A percentile compares a stretch with the other conserved stretches of the same genome.
phyloP scores from a whole-genome alignment of 306 rosid genomes.

The Vicia villosa region DNA sequence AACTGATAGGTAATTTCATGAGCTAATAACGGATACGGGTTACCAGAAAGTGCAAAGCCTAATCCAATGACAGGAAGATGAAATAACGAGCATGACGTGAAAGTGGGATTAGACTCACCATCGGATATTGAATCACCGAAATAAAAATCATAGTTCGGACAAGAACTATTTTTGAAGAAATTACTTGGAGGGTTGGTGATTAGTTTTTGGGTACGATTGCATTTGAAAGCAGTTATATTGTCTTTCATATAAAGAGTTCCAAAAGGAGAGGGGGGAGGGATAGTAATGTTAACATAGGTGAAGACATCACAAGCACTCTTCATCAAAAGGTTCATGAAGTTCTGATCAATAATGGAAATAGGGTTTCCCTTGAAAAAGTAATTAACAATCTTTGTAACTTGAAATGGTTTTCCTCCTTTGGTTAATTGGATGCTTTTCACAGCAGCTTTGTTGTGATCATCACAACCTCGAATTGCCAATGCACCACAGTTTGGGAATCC shows the following conservation, averaged over 20 bases:
- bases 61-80: slow-evolving; percentile 25
- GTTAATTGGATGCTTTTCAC: too few species aligned
- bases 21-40: slow-evolving; percentile 18
- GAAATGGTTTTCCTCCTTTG: background rate
- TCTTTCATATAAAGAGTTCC: background rate
- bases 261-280: slow-evolving; percentile 27
- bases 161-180: background rate
- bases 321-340: background rate
- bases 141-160: slow-evolving; percentile 19
- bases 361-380: background rate
- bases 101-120: background rate
- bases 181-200: background rate
- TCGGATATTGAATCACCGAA: background rate
- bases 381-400: background rate
- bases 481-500: too few species aligned
- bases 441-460: too few species aligned
- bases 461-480: too few species aligned
- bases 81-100: slow-evolving; percentile 7
- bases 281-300: background rate
- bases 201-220: background rate
- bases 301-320: slow-evolving; percentile 1
- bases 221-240: slow-evolving; percentile 13
- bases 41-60: too few species aligned
- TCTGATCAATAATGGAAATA: background rate
- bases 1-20: slow-evolving; percentile 5